Evolutionary conservation across 495 filamentous ascomycete species (phyloP).

Genomic region (Podospora conica): DNA sequence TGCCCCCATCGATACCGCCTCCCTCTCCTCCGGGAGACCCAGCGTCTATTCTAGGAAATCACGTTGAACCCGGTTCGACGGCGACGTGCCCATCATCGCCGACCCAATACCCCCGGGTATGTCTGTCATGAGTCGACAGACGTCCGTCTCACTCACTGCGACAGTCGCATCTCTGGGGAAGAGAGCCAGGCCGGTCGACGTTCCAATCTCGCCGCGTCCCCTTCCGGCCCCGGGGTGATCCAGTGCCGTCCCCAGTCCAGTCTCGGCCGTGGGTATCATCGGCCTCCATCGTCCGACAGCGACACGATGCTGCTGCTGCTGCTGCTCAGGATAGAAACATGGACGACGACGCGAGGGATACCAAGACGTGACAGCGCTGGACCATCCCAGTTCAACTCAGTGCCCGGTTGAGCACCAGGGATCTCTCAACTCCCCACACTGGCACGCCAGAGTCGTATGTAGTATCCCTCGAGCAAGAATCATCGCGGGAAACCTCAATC

Average conservation of each 20-base stretch:
- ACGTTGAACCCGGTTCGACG: background rate
- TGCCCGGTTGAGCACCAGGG: background rate
- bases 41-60: background rate
- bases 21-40: background rate
- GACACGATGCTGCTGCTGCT: background rate
- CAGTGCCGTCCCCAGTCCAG: background rate
- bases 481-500: background rate
- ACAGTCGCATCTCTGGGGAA: background rate
- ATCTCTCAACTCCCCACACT: background rate
- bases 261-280: background rate
- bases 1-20: background rate
- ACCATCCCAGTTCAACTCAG: background rate
- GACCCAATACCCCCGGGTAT: background rate
- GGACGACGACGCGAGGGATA: too few species aligned
- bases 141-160: background rate
- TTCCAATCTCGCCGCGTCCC: background rate
- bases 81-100: background rate
- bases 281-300: background rate
- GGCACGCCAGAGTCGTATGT: background rate
- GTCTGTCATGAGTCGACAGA: background rate
- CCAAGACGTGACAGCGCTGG: background rate
- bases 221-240: background rate
- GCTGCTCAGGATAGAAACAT: background rate
- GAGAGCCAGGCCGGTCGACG: background rate
- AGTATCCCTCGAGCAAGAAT: background rate